Conservation (phyloP, 2,329 filamentous ascomycete genomes). For the Huntiella moniliformis region DNA sequence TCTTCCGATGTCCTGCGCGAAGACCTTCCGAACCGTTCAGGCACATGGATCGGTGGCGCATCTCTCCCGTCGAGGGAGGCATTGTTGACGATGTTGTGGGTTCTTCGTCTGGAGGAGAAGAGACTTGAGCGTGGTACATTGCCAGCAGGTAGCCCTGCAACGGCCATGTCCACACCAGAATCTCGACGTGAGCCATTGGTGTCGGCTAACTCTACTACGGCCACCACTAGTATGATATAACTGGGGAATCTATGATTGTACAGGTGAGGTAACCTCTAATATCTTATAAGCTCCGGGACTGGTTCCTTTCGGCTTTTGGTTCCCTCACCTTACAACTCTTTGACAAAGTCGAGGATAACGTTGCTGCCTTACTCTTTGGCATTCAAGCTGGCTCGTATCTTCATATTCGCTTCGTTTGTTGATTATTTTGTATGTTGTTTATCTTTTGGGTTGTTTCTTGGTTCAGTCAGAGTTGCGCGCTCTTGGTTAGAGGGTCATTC, state of each 20-base stretch:
- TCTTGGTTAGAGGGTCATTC: neutral
- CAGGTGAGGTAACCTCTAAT: too few relatives aligned
- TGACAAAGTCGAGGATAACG: neutral
- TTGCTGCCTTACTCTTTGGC: constrained; percentile 3
- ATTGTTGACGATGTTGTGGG: constrained; percentile 30
- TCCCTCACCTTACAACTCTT: too few relatives aligned
- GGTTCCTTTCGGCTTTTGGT: too few relatives aligned
- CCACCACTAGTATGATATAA: constrained; percentile 7
- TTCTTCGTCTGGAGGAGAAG: constrained; percentile 24
- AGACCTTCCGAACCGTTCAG: constrained; percentile 19
- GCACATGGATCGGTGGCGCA: constrained; percentile 15
- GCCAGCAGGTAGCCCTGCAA: neutral
- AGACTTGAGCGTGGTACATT: constrained; percentile 14
- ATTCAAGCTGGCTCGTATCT: constrained; percentile 2
- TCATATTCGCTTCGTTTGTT: constrained; percentile 6
- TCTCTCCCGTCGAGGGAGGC: constrained; percentile 28
- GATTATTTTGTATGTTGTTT: constrained; percentile 1
- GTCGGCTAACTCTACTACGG: constrained; percentile 4
- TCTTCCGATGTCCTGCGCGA: constrained; percentile 22
- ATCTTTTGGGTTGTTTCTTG: constrained; percentile 2
- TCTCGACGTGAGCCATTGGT: constrained; percentile 5
- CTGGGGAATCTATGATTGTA: neutral
- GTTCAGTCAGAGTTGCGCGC: neutral
- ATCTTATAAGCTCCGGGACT: too few relatives aligned
- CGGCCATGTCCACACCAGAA: neutral